Evolutionary conservation across 805 yeast species (phyloP).

Genomic region (Priceomyces fermenticarens): DNA sequence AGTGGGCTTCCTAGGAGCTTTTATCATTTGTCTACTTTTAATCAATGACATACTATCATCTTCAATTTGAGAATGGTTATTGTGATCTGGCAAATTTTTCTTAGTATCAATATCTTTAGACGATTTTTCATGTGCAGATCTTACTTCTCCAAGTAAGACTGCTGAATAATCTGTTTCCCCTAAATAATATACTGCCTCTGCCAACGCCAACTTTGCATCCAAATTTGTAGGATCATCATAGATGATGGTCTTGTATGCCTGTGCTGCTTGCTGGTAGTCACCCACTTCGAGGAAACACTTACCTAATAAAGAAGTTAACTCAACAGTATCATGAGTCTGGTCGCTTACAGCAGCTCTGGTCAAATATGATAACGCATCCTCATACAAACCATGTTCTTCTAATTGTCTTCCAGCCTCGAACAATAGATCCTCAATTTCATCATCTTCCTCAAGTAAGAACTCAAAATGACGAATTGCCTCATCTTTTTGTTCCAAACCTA

Average conservation of each 20-base stretch:
- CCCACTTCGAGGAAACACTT: constrained; percentile 75
- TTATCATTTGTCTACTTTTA: constrained; percentile 9
- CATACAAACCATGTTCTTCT: constrained; percentile 63
- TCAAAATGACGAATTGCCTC: constrained; percentile 76
- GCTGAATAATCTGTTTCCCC: constrained; percentile 60
- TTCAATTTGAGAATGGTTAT: constrained; percentile 1
- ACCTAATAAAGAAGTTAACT: constrained; percentile 60
- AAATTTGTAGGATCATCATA: constrained; percentile 59
- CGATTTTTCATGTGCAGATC: constrained; percentile 12
- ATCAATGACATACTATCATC: constrained; percentile 16
- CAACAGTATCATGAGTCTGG: constrained; percentile 46
- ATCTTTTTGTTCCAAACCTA: constrained; percentile 56
- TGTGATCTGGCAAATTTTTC: neutral
- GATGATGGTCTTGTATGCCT: constrained; percentile 53
- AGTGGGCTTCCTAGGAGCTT: constrained; percentile 19
- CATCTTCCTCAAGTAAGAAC: constrained; percentile 53
- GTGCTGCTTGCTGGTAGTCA: constrained; percentile 62
- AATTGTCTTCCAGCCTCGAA: constrained; percentile 73
- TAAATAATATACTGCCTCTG: constrained; percentile 72
- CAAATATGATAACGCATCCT: constrained; percentile 74
- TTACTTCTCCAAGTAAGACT: constrained; percentile 51
- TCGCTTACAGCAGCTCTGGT: constrained; percentile 53
- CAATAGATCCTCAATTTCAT: constrained; percentile 70
- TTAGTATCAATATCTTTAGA: neutral
- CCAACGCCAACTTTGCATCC: constrained; percentile 73